Evolutionary conservation across 768 basidiomycete genomes (phyloP), one percentile per base, ranked within the genome.

Genomic region (Calocybe gangraenosa): DNA sequence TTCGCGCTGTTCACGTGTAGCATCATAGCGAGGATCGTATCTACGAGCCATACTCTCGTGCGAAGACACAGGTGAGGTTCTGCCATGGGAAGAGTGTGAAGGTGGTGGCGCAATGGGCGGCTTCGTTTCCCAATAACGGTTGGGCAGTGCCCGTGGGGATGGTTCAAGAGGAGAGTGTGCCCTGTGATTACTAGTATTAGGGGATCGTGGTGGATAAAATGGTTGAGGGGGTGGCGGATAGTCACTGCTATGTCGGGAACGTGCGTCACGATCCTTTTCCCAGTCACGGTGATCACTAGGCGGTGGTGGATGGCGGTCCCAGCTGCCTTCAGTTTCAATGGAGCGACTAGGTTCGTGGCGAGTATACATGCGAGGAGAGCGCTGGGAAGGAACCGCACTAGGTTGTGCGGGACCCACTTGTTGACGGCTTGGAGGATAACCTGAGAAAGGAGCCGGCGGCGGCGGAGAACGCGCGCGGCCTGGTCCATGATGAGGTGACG

Each of bases 11-110:
- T 78, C 76, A 14, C 71, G 65, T 9, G 47, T 44, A n/a, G 61
- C 75, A 55, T 79, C 78, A 49, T 75, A 75, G 17, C 77, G 69
- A 5, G 82, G 82, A 53, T 87, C 85, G 50, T 87, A 87, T 14
- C 84, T 71, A 51, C 79, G 69, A 13, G 62, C 65, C 0, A 71
- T 56, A 20, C 60, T 67, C 40, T 79, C 79, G 9, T 68, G 66
- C 22, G 66, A 67, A 8, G 61, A 59, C 19, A 61, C 67, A 41
- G 68, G 64, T 3, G 66, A 62, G 23, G 60, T 61, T 34, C 66
- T 58, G 22, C 58, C 47, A 38, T 60, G 64, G 28, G 66, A 53
- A 10, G 63, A 42, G 44, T 58, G 57, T 37, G 63, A 34, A 42
- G n/a, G 25, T 28, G 11, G 64, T 65, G 3, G 45, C 44, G 6